A percentile compares a stretch with the other conserved stretches of the same genome.
phyloP scores from a whole-genome alignment of 2,329 filamentous ascomycete genomes.

The Metarhizium guizhouense region DNA sequence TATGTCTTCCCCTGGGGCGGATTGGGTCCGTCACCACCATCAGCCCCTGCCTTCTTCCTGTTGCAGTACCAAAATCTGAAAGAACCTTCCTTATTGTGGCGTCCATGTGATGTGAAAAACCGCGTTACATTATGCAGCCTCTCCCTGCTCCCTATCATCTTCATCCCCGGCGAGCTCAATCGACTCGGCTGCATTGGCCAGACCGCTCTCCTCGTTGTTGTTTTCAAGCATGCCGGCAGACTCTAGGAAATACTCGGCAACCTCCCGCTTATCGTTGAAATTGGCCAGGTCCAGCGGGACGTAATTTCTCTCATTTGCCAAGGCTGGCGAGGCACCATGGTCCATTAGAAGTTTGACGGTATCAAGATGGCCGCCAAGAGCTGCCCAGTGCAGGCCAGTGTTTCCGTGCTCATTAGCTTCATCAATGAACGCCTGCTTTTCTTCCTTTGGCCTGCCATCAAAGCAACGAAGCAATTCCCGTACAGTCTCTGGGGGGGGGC shows the following conservation, averaged over 20 bases:
- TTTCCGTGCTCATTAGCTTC: slow-evolving; percentile 74
- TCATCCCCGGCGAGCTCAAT: slow-evolving; percentile 28
- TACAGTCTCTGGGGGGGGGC: slow-evolving; percentile 31
- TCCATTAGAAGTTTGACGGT: slow-evolving; percentile 70
- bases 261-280: slow-evolving; percentile 56
- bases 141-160: slow-evolving; percentile 13
- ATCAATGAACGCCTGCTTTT: slow-evolving; percentile 50
- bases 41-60: background rate
- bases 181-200: slow-evolving; percentile 28
- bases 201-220: slow-evolving; percentile 34
- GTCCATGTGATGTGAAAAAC: background rate
- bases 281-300: slow-evolving; percentile 69
- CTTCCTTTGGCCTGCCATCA: slow-evolving; percentile 26
- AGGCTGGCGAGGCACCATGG: slow-evolving; percentile 65
- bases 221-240: slow-evolving; percentile 38
- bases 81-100: background rate
- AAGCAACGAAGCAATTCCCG: slow-evolving; percentile 34
- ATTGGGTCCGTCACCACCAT: slow-evolving; percentile 1
- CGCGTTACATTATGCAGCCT: slow-evolving; percentile 2
- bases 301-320: slow-evolving; percentile 78
- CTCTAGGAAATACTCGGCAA: slow-evolving; percentile 53
- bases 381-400: slow-evolving; percentile 89
- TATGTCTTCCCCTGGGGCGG: slow-evolving; percentile 1
- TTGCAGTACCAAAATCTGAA: background rate
- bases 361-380: slow-evolving; percentile 76